Evolutionary conservation across 805 yeast species (phyloP), one percentile per base, ranked within the genome.

Genomic region (Scheffersomyces ergatensis): DNA sequence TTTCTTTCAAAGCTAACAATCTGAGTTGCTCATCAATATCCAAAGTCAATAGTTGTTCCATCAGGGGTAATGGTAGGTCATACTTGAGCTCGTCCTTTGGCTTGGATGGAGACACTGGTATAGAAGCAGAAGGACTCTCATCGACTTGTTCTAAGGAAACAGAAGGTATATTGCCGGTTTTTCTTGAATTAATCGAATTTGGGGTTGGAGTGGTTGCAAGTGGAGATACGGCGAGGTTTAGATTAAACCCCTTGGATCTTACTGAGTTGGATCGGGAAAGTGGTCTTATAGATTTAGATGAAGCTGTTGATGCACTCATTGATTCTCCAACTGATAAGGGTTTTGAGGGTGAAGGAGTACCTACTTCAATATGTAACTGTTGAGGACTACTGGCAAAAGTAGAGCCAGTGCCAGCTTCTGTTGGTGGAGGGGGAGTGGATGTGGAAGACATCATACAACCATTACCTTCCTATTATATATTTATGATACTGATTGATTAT

Each of bases 1-100:
- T 77, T 54, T 85, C 93, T 52, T 82, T 84, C 31, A 78, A 64
- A 0, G 92, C 92, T 34, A 85, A 61, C 7, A 72, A 62, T 45
- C 87, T 70, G 36, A 84, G 60, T 36, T 81, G 76, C 4, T 74
- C 77, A 42, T 78, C 79, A 5, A 82, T 64, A 31, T 72, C 79
- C 41, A 60, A 38, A 6, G 37, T 38, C 7, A 42, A 37, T 12
- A 68, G 51, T 34, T 60, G 60, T 18, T 58, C 65, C 19, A 53
- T 43, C 19, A 55, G 57, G 4, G 72, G 72, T 6, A 67, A 46
- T 1, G 65, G 58, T 5, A 61, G 39, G 35, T 65, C 69, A 33
- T 48, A 59, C 27, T 52, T 53, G 19, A 50, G 43, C 6, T 57
- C 63, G 12, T 37, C 30, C 4, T 34, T 5, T 18, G 32, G 14